Percentiles rank a stretch among this genome's conserved stretches.
Evolutionary conservation across 148 eudicot species (phyloP).

Genomic region (Pouteria glomerata): DNA sequence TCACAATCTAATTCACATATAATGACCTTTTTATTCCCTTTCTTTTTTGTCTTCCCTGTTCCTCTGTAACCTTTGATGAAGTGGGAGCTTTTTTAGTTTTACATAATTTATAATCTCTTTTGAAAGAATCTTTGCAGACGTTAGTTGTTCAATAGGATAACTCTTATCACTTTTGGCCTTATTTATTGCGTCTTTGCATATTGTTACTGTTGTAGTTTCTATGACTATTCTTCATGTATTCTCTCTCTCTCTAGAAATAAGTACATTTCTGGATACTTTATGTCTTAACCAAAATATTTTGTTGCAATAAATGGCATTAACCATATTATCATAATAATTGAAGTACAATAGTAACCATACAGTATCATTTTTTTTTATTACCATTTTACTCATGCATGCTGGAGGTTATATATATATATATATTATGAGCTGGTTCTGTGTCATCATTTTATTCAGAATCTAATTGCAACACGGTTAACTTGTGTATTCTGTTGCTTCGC

Average conservation of each 20-base stretch:
- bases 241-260: too few species aligned
- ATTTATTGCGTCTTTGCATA: not conserved
- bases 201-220: not conserved
- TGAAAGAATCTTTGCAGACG: not conserved
- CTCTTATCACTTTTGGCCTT: not conserved
- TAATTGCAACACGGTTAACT: not conserved
- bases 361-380: too few species aligned
- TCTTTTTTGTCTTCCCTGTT: too few species aligned
- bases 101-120: not conserved
- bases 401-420: too few species aligned
- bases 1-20: too few species aligned
- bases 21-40: too few species aligned
- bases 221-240: not conserved
- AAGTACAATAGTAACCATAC: too few species aligned
- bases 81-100: not conserved
- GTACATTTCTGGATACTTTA: too few species aligned
- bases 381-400: too few species aligned
- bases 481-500: constrained; percentile 25
- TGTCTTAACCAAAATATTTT: too few species aligned
- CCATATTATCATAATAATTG: too few species aligned
- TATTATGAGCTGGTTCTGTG: not conserved
- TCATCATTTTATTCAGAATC: not conserved
- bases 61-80: not conserved
- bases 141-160: not conserved
- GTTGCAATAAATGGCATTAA: too few species aligned